These are phyloP conservation scores for Chaetomiaceae sp. DNA, from an alignment of 2,329 filamentous ascomycete genomes.

Conservation along the genomic window DNA sequence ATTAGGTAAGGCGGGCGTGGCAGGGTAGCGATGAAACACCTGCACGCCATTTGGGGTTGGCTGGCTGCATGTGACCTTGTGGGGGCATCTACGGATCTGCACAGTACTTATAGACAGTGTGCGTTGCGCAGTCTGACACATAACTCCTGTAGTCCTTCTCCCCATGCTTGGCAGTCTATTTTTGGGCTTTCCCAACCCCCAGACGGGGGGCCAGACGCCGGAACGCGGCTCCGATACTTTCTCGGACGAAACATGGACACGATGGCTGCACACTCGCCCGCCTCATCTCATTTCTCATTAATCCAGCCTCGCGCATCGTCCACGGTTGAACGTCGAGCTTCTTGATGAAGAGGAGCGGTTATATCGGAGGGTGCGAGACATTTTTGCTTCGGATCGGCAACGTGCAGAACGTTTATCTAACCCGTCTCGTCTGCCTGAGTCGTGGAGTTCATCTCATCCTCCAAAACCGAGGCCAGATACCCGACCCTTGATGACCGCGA, in stretches of 20 bases:
- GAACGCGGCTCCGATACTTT: neutral
- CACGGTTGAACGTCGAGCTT: neutral
- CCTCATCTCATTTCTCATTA: neutral
- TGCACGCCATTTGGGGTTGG: neutral
- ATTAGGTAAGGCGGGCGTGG: neutral
- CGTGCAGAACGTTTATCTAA: neutral
- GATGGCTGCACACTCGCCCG: neutral
- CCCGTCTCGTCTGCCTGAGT: too few relatives aligned
- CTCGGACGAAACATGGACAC: neutral
- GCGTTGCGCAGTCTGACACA: too few relatives aligned
- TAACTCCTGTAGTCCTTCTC: too few relatives aligned
- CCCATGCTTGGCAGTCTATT: conserved; percentile 21
- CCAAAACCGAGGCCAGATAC: too few relatives aligned
- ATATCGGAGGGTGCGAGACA: neutral
- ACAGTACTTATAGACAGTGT: neutral
- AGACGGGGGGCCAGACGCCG: neutral
- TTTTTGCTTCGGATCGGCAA: neutral
- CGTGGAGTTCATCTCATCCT: neutral
- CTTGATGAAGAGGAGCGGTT: neutral
- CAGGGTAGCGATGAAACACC: neutral
- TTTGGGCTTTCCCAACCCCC: conserved; percentile 7
- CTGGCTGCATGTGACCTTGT: neutral
- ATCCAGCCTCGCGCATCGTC: neutral
- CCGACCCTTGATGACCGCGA: too few relatives aligned
- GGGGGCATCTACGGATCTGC: neutral